A percentile compares a stretch with the other conserved stretches of the same genome.
Conservation (phyloP, 306 rosid genomes). For the Cucurbita maxima region DNA sequence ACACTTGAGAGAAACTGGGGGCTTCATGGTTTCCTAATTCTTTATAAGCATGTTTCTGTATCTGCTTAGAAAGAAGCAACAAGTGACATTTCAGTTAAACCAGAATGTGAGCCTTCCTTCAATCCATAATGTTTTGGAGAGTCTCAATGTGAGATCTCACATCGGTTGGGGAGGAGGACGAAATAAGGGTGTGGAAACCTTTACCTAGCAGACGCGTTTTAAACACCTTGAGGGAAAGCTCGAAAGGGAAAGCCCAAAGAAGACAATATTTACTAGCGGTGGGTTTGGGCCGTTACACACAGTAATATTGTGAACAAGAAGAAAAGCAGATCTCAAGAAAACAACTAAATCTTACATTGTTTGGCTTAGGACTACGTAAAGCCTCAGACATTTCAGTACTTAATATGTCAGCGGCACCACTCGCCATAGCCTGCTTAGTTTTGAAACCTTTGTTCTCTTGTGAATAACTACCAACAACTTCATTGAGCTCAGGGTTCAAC, state of each 20-base stretch:
- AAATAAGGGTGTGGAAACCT: no score
- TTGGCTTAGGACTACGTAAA: slow-evolving; percentile 12
- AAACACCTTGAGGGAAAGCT: no score
- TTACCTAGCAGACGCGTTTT: no score
- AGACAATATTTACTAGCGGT: no score
- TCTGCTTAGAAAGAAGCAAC: neutral
- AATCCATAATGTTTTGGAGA: neutral
- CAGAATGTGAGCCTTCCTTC: slow-evolving; percentile 1
- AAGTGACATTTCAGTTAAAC: slow-evolving; percentile 10
- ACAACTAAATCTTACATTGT: slow-evolving; percentile 33
- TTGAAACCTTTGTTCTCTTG: slow-evolving; percentile 22
- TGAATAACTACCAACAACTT: slow-evolving; percentile 20
- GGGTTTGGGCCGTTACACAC: no score
- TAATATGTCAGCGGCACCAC: slow-evolving; percentile 14
- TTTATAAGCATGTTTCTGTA: no score
- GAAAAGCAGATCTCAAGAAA: neutral
- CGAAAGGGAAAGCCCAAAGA: no score
- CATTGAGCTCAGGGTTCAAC: slow-evolving; percentile 21
- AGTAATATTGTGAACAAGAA: neutral
- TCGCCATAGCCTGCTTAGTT: slow-evolving; percentile 12
- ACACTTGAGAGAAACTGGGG: neutral
- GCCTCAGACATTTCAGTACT: slow-evolving; percentile 27
- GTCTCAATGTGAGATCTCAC: neutral
- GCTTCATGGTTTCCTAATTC: no score
- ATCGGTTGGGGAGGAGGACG: no score